These are phyloP conservation scores for Didymella glomerata DNA, from an alignment of 2,329 filamentous ascomycete species.

Conservation along the genomic window DNA sequence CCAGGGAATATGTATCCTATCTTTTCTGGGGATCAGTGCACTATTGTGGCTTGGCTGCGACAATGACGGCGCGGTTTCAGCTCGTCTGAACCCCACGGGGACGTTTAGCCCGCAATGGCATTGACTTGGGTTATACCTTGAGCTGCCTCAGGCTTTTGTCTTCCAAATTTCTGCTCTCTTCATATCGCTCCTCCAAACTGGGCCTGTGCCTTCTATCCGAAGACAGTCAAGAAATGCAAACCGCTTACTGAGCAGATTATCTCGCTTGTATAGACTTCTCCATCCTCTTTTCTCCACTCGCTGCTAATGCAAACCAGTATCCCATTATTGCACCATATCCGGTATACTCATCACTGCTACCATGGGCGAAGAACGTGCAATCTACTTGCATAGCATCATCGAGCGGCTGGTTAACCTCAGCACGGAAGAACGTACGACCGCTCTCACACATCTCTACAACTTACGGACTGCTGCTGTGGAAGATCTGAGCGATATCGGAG, in stretches of 20 bases:
- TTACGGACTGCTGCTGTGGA: constrained; percentile 17
- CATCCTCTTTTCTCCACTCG: no score
- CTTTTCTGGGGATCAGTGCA: background rate
- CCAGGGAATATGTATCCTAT: constrained; percentile 17
- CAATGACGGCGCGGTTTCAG: constrained; percentile 17
- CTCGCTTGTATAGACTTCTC: background rate
- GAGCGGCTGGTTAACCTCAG: constrained; percentile 7
- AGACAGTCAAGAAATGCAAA: background rate
- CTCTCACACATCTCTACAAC: constrained; percentile 19
- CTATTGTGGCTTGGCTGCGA: constrained; percentile 7
- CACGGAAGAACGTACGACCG: constrained; percentile 5
- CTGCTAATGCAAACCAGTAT: background rate
- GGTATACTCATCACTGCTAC: background rate
- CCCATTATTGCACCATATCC: background rate
- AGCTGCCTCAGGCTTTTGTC: background rate
- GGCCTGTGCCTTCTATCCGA: background rate
- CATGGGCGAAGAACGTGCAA: constrained; percentile 8
- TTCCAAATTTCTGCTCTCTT: background rate
- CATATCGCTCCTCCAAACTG: background rate
- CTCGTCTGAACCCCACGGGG: constrained; percentile 13
- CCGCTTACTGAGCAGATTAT: background rate
- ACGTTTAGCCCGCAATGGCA: background rate
- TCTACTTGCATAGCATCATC: constrained; percentile 5
- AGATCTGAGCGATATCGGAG: constrained; percentile 6
- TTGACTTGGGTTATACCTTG: background rate